Conservation (phyloP, 371 early-diverging fungal species). For the Nematocida sp. region DNA sequence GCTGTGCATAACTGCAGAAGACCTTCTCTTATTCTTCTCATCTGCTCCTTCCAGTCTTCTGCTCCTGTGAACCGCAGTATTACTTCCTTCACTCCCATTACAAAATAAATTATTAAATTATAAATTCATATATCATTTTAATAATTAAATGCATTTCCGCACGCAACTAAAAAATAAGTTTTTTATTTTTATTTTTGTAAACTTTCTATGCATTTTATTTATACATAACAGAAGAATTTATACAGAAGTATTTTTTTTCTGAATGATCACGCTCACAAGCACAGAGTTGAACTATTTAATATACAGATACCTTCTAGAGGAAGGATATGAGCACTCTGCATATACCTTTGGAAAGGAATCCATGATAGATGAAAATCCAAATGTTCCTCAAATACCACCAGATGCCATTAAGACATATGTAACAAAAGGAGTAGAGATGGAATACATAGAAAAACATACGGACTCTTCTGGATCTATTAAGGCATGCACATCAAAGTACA, state of each 20-base stretch:
- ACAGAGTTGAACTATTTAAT: conserved; percentile 53
- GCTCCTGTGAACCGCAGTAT: no score
- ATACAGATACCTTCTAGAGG: conserved; percentile 52
- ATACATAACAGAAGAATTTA: no score
- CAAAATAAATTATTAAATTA: background rate
- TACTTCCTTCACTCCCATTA: no score
- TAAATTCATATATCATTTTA: no score
- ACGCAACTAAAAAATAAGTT: no score
- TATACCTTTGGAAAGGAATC: conserved; percentile 47
- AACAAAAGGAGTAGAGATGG: conserved; percentile 55
- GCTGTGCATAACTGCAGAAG: conserved; percentile 60
- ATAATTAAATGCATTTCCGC: no score
- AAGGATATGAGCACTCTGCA: conserved; percentile 47
- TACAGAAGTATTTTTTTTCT: conserved; percentile 31
- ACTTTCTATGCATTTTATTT: no score
- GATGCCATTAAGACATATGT: conserved; percentile 39
- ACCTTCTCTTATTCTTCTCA: no score
- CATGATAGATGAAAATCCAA: conserved; percentile 47
- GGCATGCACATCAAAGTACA: conserved; percentile 41
- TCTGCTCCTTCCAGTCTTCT: no score
- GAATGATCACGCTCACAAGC: conserved; percentile 55
- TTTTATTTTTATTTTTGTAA: no score
- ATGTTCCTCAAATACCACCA: conserved; percentile 16
- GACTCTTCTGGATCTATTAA: background rate
- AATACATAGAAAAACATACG: conserved; percentile 49